Conservation (phyloP, 768 basidiomycete species). For the Rhizopogon roseolus region DNA sequence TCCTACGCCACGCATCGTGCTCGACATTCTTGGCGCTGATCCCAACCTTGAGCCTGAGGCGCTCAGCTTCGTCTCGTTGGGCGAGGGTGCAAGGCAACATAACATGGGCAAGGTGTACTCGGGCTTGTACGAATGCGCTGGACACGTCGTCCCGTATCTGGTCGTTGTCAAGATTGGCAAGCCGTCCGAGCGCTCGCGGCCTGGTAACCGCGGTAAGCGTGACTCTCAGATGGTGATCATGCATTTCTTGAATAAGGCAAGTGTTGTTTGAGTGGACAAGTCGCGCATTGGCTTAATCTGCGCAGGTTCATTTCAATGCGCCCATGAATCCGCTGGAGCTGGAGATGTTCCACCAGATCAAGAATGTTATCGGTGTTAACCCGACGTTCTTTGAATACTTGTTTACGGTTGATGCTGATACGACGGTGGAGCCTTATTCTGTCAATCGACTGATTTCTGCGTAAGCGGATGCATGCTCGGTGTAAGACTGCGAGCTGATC, state of each 20-base stretch:
- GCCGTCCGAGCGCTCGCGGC: constrained; percentile 87
- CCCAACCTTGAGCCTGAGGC: constrained; percentile 93
- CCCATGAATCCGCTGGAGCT: constrained; percentile 96
- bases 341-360: constrained; percentile 99
- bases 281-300: neutral
- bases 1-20: constrained; percentile 91
- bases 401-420: constrained; percentile 93
- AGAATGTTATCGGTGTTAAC: constrained; percentile 99
- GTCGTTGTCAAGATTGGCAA: constrained; percentile 93
- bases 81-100: constrained; percentile 92
- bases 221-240: constrained; percentile 95
- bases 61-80: constrained; percentile 88
- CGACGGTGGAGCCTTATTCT: constrained; percentile 83
- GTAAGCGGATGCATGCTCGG: constrained; percentile 44
- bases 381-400: constrained; percentile 97
- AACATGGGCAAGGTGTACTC: constrained; percentile 99
- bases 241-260: constrained; percentile 95
- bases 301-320: constrained; percentile 90
- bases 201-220: constrained; percentile 97
- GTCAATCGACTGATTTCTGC: constrained; percentile 90
- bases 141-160: constrained; percentile 94
- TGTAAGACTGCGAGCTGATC: neutral
- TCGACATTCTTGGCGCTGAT: constrained; percentile 94
- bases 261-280: constrained; percentile 3
- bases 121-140: constrained; percentile 87